Evolutionary conservation across 352 stramenopile genomes (phyloP).

Genomic region (Globisporangium lucens): DNA sequence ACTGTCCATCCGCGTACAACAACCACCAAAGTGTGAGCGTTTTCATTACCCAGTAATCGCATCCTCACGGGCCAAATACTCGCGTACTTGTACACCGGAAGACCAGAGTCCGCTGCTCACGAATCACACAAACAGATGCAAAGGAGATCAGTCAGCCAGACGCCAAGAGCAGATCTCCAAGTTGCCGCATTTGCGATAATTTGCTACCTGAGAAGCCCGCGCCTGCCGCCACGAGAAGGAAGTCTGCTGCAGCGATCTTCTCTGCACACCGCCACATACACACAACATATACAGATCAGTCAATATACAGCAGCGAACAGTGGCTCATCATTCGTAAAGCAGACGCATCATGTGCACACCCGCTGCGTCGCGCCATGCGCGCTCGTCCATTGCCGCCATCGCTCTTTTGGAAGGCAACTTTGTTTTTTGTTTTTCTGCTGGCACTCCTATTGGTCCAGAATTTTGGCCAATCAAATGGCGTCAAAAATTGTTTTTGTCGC

Average conservation of each 20-base stretch:
- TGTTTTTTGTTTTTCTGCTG: background rate
- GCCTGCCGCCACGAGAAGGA: constrained; percentile 85
- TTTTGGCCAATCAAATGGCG: constrained; percentile 4
- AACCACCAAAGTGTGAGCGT: constrained; percentile 3
- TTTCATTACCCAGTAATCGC: background rate
- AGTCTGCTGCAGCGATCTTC: constrained; percentile 70
- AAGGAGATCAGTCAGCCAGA: background rate
- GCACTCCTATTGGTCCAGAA: background rate
- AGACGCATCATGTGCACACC: constrained; percentile 16
- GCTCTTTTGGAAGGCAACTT: background rate
- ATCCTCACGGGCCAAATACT: background rate
- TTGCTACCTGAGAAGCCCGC: constrained; percentile 82
- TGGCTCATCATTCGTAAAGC: background rate
- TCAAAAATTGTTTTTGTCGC: background rate
- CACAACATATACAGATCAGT: background rate
- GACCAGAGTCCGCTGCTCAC: constrained; percentile 65
- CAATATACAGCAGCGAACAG: background rate
- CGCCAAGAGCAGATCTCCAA: background rate
- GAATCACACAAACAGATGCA: background rate
- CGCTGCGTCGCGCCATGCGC: constrained; percentile 28
- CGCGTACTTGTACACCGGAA: constrained; percentile 86
- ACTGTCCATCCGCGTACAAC: constrained; percentile 18
- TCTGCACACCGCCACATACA: constrained; percentile 27
- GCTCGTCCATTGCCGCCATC: constrained; percentile 10
- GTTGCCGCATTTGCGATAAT: background rate